phyloP scores from a whole-genome alignment of 768 basidiomycete species.

The Sistotremastrum suecicum region DNA sequence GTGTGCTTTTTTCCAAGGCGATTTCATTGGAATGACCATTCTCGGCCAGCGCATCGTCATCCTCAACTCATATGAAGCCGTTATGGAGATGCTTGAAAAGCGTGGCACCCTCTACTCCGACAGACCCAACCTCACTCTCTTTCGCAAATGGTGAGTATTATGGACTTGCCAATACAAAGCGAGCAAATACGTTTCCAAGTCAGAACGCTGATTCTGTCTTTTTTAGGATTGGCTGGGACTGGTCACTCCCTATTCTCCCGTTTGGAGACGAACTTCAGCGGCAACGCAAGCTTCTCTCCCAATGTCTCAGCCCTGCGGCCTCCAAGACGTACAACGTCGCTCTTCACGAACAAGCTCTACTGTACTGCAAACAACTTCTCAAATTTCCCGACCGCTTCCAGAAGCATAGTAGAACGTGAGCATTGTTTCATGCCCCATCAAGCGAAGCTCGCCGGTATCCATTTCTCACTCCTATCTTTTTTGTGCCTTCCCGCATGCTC shows the following conservation, averaged over 20 bases:
- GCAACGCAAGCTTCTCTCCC: no score
- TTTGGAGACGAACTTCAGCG: no score
- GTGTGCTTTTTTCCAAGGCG: neutral
- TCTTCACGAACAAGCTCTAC: no score
- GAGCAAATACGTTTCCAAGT: no score
- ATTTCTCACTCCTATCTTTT: no score
- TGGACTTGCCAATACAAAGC: neutral
- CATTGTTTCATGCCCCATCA: no score
- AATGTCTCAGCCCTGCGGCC: no score
- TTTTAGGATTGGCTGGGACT: constrained; percentile 2
- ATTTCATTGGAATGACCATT: neutral
- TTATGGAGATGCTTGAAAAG: neutral
- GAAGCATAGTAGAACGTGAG: no score
- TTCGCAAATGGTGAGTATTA: neutral
- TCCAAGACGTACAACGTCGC: no score
- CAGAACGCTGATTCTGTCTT: neutral
- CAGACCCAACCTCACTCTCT: neutral
- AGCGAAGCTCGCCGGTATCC: neutral
- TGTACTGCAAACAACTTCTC: no score
- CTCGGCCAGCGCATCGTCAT: constrained; percentile 1
- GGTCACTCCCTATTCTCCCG: no score
- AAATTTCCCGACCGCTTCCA: no score
- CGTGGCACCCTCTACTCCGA: constrained; percentile 3
- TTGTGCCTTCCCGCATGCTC: neutral
- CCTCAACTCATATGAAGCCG: neutral